phyloP scores from a whole-genome alignment of 441 rosid genomes.

The Manihot esculenta region DNA sequence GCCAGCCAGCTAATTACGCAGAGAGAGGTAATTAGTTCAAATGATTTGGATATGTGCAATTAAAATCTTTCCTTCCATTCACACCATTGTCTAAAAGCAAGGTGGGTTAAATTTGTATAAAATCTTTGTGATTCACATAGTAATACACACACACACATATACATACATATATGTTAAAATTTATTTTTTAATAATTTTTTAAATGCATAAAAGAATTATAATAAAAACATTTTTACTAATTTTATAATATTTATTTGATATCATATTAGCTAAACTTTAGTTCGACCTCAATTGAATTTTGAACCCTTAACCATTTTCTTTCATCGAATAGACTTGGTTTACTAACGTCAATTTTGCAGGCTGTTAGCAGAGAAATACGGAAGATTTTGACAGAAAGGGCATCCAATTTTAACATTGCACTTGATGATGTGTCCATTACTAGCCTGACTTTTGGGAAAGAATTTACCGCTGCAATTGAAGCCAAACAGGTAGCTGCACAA shows the following conservation, averaged over 20 bases:
- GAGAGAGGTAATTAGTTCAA: constrained; percentile 56
- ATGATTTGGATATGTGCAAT: background rate
- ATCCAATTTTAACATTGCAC: constrained; percentile 57
- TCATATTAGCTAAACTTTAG: no score
- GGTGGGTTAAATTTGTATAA: background rate
- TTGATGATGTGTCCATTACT: constrained; percentile 91
- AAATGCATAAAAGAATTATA: no score
- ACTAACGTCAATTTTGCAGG: constrained; percentile 32
- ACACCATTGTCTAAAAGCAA: background rate
- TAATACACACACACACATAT: no score
- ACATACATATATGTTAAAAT: background rate
- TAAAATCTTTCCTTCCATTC: background rate
- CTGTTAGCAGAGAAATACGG: constrained; percentile 81
- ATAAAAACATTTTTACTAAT: no score
- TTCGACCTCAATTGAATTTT: no score
- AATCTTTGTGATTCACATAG: background rate
- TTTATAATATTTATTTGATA: no score
- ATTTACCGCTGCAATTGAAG: constrained; percentile 90
- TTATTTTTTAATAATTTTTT: no score
- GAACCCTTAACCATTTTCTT: no score
- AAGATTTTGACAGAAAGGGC: constrained; percentile 85
- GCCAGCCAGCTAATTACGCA: constrained; percentile 96
- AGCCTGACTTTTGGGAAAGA: constrained; percentile 88
- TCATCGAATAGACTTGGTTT: no score
- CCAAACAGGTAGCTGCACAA: constrained; percentile 93